Conservation (phyloP, 306 rosid genomes). For the Acacia crassicarpa region DNA sequence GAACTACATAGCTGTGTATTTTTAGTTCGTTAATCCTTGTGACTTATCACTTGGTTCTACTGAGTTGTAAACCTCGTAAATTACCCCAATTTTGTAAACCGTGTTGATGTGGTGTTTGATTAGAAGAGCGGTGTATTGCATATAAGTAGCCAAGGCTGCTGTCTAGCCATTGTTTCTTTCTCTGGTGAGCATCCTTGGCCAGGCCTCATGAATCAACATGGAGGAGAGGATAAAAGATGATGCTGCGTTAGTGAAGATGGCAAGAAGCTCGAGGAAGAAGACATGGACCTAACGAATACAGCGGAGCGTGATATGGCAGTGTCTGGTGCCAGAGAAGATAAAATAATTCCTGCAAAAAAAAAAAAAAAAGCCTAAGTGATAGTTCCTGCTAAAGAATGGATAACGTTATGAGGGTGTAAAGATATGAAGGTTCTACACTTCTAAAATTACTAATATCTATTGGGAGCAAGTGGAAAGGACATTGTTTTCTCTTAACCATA, state of each 20-base stretch:
- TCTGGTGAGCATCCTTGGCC: background rate
- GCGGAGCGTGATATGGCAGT: background rate
- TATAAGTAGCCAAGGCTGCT: background rate
- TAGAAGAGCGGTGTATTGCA: background rate
- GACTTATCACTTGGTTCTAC: slow-evolving; percentile 21
- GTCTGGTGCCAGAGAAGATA: too few relatives aligned
- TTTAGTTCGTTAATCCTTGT: slow-evolving; percentile 32
- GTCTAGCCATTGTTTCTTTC: background rate
- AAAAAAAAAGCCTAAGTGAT: too few relatives aligned
- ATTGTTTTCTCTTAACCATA: too few relatives aligned
- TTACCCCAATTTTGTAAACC: background rate
- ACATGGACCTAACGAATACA: background rate
- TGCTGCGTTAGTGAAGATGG: background rate
- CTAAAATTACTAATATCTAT: too few relatives aligned
- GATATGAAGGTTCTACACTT: too few relatives aligned
- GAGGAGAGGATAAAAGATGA: background rate
- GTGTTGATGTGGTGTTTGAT: slow-evolving; percentile 13
- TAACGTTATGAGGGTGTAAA: background rate
- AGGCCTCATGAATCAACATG: background rate
- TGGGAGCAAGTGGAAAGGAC: too few relatives aligned
- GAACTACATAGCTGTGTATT: slow-evolving; percentile 38
- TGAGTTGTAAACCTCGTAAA: background rate
- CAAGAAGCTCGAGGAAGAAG: background rate
- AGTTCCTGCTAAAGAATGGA: too few relatives aligned
- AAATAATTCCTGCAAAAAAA: too few relatives aligned